Evolutionary conservation across 495 filamentous ascomycete genomes (phyloP), one percentile per base, ranked within the genome.

Genomic region (Chaetomium fimeti): DNA sequence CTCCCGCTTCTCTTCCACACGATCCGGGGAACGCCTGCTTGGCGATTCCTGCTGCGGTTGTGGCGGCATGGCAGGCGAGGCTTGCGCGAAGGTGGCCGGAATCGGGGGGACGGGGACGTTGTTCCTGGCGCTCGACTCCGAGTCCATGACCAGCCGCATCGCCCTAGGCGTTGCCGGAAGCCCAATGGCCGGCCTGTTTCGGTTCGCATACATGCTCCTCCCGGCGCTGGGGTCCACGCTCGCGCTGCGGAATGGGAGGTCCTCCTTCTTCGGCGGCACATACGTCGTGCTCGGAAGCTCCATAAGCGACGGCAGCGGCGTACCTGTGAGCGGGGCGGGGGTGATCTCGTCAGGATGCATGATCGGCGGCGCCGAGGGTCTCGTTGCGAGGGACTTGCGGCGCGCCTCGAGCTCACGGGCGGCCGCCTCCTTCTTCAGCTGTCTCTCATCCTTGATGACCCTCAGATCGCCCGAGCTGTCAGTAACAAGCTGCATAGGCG

Each of bases 331-430:
- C 4, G 72, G 72, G 38, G 69, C 62, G 16, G 80, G 81, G n/a
- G 79, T 81, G 24, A 83, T 69, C 73, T 77, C 75, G 45, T 88
- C 87, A n/a, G 92, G 92, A 72, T 89, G 89, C 15, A 88, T 86
- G 69, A 96, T 94, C 6, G 86, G 81, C 0, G 91, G 91, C 5
- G 87, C 91, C 22, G 89, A 90, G 20, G 90, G 89, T 65, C 91
- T 84, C 13, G 88, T 81, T 3, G 91, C 89, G 16, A 96, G 84
- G 25, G 92, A 97, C 66, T 90, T 84, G 52, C 92, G 85, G 22
- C 92, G 85, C 63, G 92, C 89, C 77, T 97, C 92, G 27, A 97
- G 83, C 76, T 97, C 92, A 59, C 88, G 88, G 9, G 90, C 90
- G 16, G 92, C 92, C 28, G 88, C 76, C 68, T 93, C 90, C 76